phyloP scores from a whole-genome alignment of 2,329 filamentous ascomycete genomes.

The Decorospora gaudefroyi region DNA sequence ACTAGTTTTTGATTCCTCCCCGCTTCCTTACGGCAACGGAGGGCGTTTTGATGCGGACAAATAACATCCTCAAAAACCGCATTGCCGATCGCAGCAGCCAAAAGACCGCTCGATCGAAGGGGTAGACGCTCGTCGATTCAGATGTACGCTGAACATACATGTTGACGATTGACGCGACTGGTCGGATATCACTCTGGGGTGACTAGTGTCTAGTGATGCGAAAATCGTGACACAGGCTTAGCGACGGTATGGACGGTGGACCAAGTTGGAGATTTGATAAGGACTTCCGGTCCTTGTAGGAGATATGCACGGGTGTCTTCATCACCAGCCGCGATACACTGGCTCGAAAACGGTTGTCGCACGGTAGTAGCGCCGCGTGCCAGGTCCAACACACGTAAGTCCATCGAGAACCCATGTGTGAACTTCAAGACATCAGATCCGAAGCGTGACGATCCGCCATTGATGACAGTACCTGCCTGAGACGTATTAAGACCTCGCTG shows the following conservation, averaged over 20 bases:
- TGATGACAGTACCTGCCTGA: slow-evolving; percentile 33
- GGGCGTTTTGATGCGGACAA: slow-evolving; percentile 78
- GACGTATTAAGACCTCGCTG: slow-evolving; percentile 59
- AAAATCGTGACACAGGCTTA: slow-evolving; percentile 57
- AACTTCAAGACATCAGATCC: slow-evolving; percentile 33
- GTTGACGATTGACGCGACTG: slow-evolving; percentile 70
- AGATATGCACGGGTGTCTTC: slow-evolving; percentile 58
- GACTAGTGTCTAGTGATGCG: slow-evolving; percentile 54
- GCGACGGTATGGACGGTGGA: slow-evolving; percentile 45
- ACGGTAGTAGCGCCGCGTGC: slow-evolving; percentile 33
- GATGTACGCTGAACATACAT: slow-evolving; percentile 56
- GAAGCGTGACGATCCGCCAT: slow-evolving; percentile 49
- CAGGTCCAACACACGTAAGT: slow-evolving; percentile 32
- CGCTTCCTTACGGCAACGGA: slow-evolving; percentile 56
- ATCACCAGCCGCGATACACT: slow-evolving; percentile 23
- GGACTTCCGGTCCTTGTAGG: slow-evolving; percentile 48
- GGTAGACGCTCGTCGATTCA: slow-evolving; percentile 63
- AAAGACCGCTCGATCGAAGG: slow-evolving; percentile 35
- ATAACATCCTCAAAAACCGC: slow-evolving; percentile 95
- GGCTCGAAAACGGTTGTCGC: slow-evolving; percentile 14
- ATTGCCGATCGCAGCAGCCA: slow-evolving; percentile 49
- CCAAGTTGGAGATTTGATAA: slow-evolving; percentile 51
- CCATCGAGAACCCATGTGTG: slow-evolving; percentile 9
- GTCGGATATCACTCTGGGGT: slow-evolving; percentile 57
- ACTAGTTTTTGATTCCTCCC: slow-evolving; percentile 96